Evolutionary conservation across 2,329 filamentous ascomycete genomes (phyloP), one percentile per base, ranked within the genome.

Genomic region (Hypoxylon rubiginosum): DNA sequence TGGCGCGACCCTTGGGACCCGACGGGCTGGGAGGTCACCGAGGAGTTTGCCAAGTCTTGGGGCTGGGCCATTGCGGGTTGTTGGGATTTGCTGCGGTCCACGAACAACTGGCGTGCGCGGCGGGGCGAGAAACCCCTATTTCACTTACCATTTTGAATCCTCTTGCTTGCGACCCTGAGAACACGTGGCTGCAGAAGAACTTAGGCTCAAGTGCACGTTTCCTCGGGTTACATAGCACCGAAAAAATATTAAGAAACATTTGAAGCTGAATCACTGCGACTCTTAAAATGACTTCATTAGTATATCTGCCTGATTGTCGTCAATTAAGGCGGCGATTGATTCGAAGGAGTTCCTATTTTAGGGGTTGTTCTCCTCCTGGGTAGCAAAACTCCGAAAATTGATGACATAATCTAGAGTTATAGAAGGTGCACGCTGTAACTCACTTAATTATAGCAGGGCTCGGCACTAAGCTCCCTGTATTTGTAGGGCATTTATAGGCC

Each of bases 1-100:
- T 71, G 69, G 69, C 39, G 53, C 2, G 65, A 68, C n/a, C 56
- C 67, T 8, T 70, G 69, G 67, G 62, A 64, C 21, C 11, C 57
- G 15, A 10, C 41, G 17, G 39, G 41, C 41, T 45, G 41, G 41
- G 41, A 45, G 21, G 41, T 45, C 8, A 45, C 41, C 2, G 41
- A 45, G 21, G 21, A 45, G 10, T 45, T 45, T 10, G 41, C 41
- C 21, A 19, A 24, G 17, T 45, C 41, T 21, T 45, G 41, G 41
- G 11, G 17, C 41, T 45, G 41, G 41, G 39, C 59, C 7, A 51
- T 71, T 6, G 54, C 30, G 4, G 62, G 55, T 4, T 71, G 69
- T 28, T 60, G 51, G 53, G 69, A 66, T 9, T 54, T 70, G 32
- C 48, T 39, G 4, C 46, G 34, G 15, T 64, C 64, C 4, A 71